Percentiles rank a stretch among this genome's conserved stretches.
These are phyloP conservation scores for Trametes villosa DNA, from an alignment of 768 basidiomycete genomes.

Conservation along the genomic window DNA sequence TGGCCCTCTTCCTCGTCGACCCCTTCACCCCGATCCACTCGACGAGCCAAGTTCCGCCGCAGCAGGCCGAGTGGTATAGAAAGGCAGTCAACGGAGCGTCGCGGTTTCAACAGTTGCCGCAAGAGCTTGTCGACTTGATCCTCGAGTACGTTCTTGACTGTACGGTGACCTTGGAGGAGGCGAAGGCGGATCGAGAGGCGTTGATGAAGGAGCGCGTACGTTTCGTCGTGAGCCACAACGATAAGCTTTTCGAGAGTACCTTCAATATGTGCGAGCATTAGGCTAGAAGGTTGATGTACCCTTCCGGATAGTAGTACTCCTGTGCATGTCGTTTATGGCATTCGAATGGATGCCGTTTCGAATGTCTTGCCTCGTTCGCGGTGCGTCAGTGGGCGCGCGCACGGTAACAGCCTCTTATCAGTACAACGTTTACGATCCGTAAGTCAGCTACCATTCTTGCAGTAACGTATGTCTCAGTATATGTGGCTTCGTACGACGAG, in stretches of 20 bases:
- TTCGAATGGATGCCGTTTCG: too few species aligned
- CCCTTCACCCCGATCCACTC: conserved; percentile 36
- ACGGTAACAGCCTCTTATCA: too few species aligned
- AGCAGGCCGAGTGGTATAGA: conserved; percentile 35
- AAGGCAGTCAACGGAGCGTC: neutral
- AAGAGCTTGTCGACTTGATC: conserved; percentile 25
- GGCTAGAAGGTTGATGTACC: too few species aligned
- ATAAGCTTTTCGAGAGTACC: conserved; percentile 10
- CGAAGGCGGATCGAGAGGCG: conserved; percentile 20
- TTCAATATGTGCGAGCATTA: conserved; percentile 27
- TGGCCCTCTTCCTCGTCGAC: conserved; percentile 44
- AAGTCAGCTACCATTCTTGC: too few species aligned
- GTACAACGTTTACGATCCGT: too few species aligned
- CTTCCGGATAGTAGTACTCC: neutral
- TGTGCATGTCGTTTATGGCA: too few species aligned
- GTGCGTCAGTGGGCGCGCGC: too few species aligned
- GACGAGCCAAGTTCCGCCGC: conserved; percentile 37
- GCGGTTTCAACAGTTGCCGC: conserved; percentile 18
- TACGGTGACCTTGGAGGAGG: conserved; percentile 16
- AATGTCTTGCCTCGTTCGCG: too few species aligned
- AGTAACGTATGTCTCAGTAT: too few species aligned
- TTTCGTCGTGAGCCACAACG: conserved; percentile 17
- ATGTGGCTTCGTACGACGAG: too few species aligned
- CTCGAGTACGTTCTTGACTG: conserved; percentile 17
- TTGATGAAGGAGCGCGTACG: conserved; percentile 28